Percentiles rank a stretch among this genome's conserved stretches.
These are phyloP conservation scores for Alternaria incomplexa DNA, from an alignment of 2,329 filamentous ascomycete genomes.

Conservation along the genomic window DNA sequence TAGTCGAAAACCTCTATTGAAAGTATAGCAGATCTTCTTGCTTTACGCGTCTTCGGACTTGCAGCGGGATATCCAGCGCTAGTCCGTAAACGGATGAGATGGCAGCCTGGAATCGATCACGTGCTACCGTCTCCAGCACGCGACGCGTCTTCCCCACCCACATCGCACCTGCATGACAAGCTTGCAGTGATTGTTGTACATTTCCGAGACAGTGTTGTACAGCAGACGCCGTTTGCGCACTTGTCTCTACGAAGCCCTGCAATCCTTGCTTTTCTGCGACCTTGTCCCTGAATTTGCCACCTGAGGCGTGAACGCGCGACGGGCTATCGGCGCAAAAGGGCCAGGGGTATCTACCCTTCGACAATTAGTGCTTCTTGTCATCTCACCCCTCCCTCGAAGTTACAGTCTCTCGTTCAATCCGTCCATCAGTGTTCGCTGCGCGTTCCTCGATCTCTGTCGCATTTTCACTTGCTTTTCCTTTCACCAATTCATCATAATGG, in stretches of 20 bases:
- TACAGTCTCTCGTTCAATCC: constrained; percentile 4
- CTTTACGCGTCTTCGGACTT: not conserved
- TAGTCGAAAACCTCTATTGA: not conserved
- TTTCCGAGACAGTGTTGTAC: not conserved
- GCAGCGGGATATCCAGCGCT: not conserved
- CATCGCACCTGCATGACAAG: not conserved
- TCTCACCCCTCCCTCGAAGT: constrained; percentile 7
- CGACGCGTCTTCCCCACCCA: constrained; percentile 11
- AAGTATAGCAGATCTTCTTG: not conserved
- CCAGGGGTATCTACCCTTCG: constrained; percentile 31
- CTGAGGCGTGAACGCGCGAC: constrained; percentile 32
- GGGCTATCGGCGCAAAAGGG: constrained; percentile 25
- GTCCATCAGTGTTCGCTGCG: not conserved
- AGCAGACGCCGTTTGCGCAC: not conserved
- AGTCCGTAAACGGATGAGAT: constrained; percentile 2
- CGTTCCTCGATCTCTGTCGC: not conserved
- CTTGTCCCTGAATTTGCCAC: constrained; percentile 31
- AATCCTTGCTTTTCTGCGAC: not conserved
- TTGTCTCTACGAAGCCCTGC: not conserved
- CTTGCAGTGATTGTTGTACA: not conserved
- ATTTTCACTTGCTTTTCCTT: not conserved
- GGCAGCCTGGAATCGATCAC: not conserved
- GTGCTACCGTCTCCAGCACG: constrained; percentile 9
- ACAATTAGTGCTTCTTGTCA: constrained; percentile 13
- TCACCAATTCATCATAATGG: constrained; percentile 20